These are phyloP conservation scores for Piper longum DNA, from an alignment of 164 flowering plant species.

Conservation along the genomic window DNA sequence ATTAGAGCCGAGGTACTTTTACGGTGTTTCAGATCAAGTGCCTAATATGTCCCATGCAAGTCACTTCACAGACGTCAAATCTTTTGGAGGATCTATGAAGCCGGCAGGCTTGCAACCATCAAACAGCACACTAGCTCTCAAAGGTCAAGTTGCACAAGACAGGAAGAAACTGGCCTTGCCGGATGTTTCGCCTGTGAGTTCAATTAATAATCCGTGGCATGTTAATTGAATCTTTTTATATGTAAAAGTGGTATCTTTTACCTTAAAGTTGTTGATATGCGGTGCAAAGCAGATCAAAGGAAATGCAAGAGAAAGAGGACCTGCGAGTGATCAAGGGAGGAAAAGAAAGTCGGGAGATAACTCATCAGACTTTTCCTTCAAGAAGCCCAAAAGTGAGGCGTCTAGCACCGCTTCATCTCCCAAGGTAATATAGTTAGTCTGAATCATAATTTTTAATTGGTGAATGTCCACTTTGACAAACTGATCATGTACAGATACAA, in stretches of 20 bases:
- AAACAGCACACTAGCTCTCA: conserved; percentile 12
- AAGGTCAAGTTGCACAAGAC: conserved; percentile 14
- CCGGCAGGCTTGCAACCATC: conserved; percentile 16
- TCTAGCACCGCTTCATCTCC: no score
- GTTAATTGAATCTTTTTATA: neutral
- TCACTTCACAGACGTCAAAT: conserved; percentile 21
- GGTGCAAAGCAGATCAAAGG: conserved; percentile 18
- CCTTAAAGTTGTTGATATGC: neutral
- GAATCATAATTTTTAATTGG: no score
- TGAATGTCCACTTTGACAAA: no score
- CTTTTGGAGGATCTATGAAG: conserved; percentile 16
- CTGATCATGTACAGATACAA: no score
- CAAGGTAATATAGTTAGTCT: no score
- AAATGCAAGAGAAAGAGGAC: conserved; percentile 24
- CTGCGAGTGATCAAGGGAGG: conserved; percentile 26
- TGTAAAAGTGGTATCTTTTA: neutral
- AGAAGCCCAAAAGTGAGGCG: no score
- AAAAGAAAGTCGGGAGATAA: conserved; percentile 39
- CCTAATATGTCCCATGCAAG: conserved; percentile 3
- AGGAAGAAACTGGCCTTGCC: conserved; percentile 29
- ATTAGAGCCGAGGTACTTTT: neutral
- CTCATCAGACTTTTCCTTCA: conserved; percentile 4
- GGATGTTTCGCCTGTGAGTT: conserved; percentile 22
- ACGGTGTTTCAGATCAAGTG: neutral
- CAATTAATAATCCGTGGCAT: neutral